Conservation (phyloP, 176 grass and related monocot species). For the Cenchrus americanus region DNA sequence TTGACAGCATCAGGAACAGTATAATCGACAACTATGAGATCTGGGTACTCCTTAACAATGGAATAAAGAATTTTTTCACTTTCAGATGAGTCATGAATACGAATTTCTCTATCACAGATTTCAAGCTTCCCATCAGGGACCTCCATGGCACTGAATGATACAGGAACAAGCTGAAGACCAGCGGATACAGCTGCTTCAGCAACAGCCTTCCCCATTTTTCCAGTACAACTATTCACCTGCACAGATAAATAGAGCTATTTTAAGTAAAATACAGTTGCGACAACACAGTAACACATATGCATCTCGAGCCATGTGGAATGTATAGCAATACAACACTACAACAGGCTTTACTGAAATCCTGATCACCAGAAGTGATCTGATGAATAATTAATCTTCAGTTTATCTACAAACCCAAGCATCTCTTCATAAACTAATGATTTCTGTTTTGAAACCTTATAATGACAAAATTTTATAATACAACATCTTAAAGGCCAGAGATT, state of each 20-base stretch:
- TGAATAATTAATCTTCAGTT: not conserved
- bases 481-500: not conserved
- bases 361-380: not conserved
- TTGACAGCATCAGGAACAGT: constrained; percentile 95
- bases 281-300: not conserved
- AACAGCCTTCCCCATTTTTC: constrained; percentile 91
- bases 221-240: constrained; percentile 88
- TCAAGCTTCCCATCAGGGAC: constrained; percentile 62
- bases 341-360: constrained; percentile 5
- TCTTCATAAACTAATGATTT: not conserved
- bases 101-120: constrained; percentile 62
- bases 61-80: constrained; percentile 66
- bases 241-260: constrained; percentile 9
- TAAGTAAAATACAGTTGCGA: not conserved
- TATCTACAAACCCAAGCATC: not conserved
- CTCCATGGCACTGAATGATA: constrained; percentile 70
- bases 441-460: not conserved
- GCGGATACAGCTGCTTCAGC: constrained; percentile 71
- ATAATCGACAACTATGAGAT: constrained; percentile 86
- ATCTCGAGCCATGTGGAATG: constrained; percentile 12
- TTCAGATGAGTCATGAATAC: constrained; percentile 68
- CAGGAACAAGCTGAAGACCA: constrained; percentile 80
- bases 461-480: constrained; percentile 10
- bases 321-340: constrained; percentile 34
- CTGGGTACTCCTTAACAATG: constrained; percentile 64